Base-by-base conservation (phyloP, 306 rosid genomes). In the Acmispon strigosus region DNA sequence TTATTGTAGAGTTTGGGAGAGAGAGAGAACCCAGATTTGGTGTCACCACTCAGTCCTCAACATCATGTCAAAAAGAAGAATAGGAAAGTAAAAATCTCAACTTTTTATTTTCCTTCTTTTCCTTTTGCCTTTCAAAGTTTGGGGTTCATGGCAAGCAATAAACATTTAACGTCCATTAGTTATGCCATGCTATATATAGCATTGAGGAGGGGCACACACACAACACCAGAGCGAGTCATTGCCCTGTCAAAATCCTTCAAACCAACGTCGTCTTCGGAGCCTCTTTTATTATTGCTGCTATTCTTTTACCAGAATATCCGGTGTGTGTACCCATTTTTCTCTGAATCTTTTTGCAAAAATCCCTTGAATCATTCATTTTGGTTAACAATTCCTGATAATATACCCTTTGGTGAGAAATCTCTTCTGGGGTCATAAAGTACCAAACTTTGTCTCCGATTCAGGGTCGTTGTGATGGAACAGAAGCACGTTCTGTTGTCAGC, bases 401-500 rank as follows among this genome's bases (percentile, higher is more conserved):
- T 67, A 49, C 66, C 78, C 62, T 74, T 69, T 67, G 74, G 77
- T 41, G 66, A 59, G 42, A 54, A 81, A 14, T 62, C 44, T 18
- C 47, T 44, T 63, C 54, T 24, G 67, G 67, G 74, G 2, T 27
- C 32, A 27, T 27, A 32, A 32, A 32, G 37, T 32, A 32, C 37
- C 7, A 32, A 32, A 32, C 8, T 42, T 66, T 13, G 32, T 22
- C 1, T 16, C 42, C 62, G 51, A 43, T 66, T 8, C 12, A 5
- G 6, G 34, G 6, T 20, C 41, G 53, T 6, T 18, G 55, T 76
- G 44, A 94, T 90, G 98, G 97, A 94, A 77, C 96, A 94, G 91
- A 94, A 90, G 79, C 92, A 87, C 76, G 88, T 90, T 84, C 58
- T 94, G 70, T 70, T 90, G 80, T 94, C 98, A 57, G 97, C 97